Percentiles rank a stretch among this genome's conserved stretches.
phyloP scores from a whole-genome alignment of 345 rosid genomes.

The Ceriops decandra region DNA sequence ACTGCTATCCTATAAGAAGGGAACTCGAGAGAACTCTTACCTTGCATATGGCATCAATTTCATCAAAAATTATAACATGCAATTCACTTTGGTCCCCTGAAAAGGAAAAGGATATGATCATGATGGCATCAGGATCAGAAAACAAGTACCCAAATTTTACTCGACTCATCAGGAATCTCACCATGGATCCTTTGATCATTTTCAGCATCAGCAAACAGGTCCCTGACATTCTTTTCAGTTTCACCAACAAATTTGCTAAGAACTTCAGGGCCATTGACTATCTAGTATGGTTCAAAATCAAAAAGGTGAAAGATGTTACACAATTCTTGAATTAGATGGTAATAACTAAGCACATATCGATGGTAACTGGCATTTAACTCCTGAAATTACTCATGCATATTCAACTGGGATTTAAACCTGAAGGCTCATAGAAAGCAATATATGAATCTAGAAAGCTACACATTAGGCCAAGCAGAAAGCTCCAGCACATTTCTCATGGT shows the following conservation, averaged over 20 bases:
- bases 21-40: constrained; percentile 33
- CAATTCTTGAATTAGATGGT: background rate
- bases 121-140: constrained; percentile 10
- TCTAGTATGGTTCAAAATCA: constrained; percentile 42
- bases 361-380: constrained; percentile 3
- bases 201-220: constrained; percentile 97
- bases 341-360: background rate
- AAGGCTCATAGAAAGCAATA: background rate
- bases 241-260: constrained; percentile 98
- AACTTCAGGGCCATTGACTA: constrained; percentile 97
- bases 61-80: constrained; percentile 98
- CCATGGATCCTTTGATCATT: constrained; percentile 81
- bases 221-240: constrained; percentile 93
- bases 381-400: background rate
- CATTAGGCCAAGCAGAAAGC: background rate
- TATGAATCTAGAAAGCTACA: background rate
- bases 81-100: constrained; percentile 93
- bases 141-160: background rate
- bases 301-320: constrained; percentile 9
- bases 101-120: constrained; percentile 21
- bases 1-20: background rate
- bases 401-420: background rate
- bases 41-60: constrained; percentile 99
- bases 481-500: background rate
- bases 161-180: constrained; percentile 26